phyloP scores from a whole-genome alignment of 805 yeast species.

The Kodamaea kaohsiungensis region DNA sequence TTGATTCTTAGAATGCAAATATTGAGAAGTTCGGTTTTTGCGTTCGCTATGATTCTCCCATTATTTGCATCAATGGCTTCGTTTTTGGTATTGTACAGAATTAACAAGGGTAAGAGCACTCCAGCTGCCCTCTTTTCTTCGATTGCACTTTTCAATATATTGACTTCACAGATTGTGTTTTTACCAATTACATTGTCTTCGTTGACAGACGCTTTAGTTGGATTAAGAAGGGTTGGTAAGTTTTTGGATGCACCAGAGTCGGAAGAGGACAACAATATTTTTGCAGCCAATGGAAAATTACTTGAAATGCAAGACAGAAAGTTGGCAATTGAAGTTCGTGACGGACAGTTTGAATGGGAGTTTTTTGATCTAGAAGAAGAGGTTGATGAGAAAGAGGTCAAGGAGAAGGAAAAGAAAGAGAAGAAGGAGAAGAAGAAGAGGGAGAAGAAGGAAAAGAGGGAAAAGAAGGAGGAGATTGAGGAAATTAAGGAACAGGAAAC shows the following conservation, averaged over 20 bases:
- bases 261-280: slow-evolving; percentile 30
- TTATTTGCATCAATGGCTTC: slow-evolving; percentile 67
- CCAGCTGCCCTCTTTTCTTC: slow-evolving; percentile 74
- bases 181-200: slow-evolving; percentile 71
- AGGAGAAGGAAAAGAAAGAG: neutral
- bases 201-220: slow-evolving; percentile 66
- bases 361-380: slow-evolving; percentile 18
- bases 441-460: slow-evolving; percentile 18
- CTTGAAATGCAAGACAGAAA: slow-evolving; percentile 25
- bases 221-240: slow-evolving; percentile 56
- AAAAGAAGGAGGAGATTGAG: slow-evolving; percentile 10
- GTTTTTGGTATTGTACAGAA: slow-evolving; percentile 39
- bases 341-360: slow-evolving; percentile 73
- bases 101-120: slow-evolving; percentile 32
- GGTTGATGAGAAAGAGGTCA: slow-evolving; percentile 14
- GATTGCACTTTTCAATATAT: slow-evolving; percentile 61
- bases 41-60: slow-evolving; percentile 70
- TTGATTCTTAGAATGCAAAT: slow-evolving; percentile 64
- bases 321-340: slow-evolving; percentile 48
- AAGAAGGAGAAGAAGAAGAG: slow-evolving; percentile 12
- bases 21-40: slow-evolving; percentile 59
- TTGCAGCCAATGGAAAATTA: slow-evolving; percentile 24
- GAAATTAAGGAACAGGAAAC: no score
- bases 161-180: slow-evolving; percentile 63
- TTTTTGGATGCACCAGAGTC: slow-evolving; percentile 47